Evolutionary conservation across 108 stramenopile genomes (phyloP), one percentile per base, ranked within the genome.

Genomic region (Tribonema minus): DNA sequence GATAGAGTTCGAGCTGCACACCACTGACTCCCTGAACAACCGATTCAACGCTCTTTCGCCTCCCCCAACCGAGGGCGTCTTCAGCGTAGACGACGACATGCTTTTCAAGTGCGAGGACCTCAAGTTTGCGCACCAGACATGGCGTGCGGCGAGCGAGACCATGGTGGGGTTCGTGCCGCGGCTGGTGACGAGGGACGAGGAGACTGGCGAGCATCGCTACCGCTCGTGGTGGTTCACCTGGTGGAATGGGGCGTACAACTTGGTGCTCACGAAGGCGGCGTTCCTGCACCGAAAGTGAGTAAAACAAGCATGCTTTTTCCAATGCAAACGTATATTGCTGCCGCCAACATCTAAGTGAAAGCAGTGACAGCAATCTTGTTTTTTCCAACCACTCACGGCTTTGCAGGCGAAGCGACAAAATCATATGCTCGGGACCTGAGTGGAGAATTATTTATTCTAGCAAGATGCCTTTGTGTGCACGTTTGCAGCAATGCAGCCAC

Each of bases 141-240:
- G 85, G 85, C 35, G 25, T 31, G 35, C 71, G 38, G 73, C 71
- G 46, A 38, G 34, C 40, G 23, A 30, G 1, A 72, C 71, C 35
- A 66, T 86, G 79, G 85, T 84, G 1, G 85, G 85, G 0, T 78
- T 82, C 79, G 34, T 72, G 34, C 82, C 82, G 39, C 82, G 85
- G n/a, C 63, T 86, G 76, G 39, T 64, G 28, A 80, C 85, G 46
- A 30, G 36, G 33, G 59, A 84, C 37, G 33, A 26, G 35, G 27
- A 58, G 35, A 82, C 61, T 0, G 68, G 40, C 7, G 37, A 23
- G 7, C 25, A 37, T 28, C 34, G 73, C 54, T 82, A 76, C n/a
- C 62, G 67, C 5, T 69, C 78, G 2, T 84, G 79, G 58, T 39
- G 80, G 71, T 72, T 80, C 34, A 73, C 67, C 54, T 73, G 79